These are phyloP conservation scores for Penicillium ochrochloron DNA, from an alignment of 495 filamentous ascomycete genomes.

Conservation along the genomic window DNA sequence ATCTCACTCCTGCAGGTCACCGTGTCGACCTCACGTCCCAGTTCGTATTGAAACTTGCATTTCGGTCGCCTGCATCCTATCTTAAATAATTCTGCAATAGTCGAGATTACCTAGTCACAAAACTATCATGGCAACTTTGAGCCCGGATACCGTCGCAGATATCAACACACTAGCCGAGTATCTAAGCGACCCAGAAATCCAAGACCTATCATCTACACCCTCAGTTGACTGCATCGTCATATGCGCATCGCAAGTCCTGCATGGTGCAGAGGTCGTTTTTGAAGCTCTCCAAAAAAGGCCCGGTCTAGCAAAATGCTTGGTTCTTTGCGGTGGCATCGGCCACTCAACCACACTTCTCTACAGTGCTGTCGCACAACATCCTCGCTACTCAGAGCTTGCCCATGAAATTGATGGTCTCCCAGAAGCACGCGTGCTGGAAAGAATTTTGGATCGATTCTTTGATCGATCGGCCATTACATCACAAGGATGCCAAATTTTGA, in stretches of 20 bases:
- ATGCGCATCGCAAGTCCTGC: constrained; percentile 31
- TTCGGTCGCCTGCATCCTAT: not conserved
- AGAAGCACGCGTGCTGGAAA: constrained; percentile 39
- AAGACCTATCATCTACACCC: not conserved
- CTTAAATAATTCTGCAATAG: not conserved
- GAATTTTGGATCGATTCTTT: constrained; percentile 33
- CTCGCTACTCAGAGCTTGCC: constrained; percentile 26
- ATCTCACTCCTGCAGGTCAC: not conserved
- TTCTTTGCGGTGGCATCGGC: constrained; percentile 45
- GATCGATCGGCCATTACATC: constrained; percentile 22
- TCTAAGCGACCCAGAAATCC: not conserved
- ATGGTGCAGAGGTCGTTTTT: constrained; percentile 28
- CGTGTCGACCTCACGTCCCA: not conserved
- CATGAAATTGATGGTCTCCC: constrained; percentile 30
- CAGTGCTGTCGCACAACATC: constrained; percentile 32
- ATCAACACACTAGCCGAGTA: constrained; percentile 4
- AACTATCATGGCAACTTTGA: not conserved
- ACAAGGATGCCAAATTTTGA: constrained; percentile 31
- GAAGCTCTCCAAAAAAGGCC: constrained; percentile 19
- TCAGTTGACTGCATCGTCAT: constrained; percentile 37
- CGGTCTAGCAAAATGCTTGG: constrained; percentile 32
- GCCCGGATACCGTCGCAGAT: not conserved
- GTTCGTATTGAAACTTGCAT: not conserved
- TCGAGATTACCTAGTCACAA: not conserved
- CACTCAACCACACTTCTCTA: constrained; percentile 43